Evolutionary conservation across 495 filamentous ascomycete genomes (phyloP).

Genomic region (Physcia stellaris): DNA sequence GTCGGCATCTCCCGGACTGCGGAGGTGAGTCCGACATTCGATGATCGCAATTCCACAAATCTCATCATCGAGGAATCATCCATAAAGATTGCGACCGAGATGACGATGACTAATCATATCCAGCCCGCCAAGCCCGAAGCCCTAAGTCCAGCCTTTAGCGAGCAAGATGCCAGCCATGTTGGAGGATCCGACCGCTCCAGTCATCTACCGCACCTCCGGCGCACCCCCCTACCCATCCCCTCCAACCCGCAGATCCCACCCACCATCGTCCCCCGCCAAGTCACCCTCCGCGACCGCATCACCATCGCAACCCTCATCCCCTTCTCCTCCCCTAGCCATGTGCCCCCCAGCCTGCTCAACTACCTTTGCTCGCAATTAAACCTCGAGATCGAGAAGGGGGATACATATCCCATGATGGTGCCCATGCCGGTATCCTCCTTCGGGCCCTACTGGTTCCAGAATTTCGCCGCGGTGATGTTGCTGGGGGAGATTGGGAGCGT

Average conservation of each 20-base stretch:
- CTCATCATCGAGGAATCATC: background rate
- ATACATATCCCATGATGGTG: slow-evolving; percentile 90
- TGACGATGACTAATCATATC: background rate
- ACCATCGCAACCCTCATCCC: slow-evolving; percentile 86
- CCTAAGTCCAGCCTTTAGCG: background rate
- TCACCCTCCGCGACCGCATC: slow-evolving; percentile 78
- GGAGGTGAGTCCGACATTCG: background rate
- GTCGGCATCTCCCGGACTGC: background rate
- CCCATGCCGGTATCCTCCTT: slow-evolving; percentile 64
- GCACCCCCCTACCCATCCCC: slow-evolving; percentile 48
- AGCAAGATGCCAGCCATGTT: slow-evolving; percentile 72
- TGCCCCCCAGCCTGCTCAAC: slow-evolving; percentile 59
- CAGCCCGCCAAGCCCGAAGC: background rate
- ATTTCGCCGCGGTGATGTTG: slow-evolving; percentile 88
- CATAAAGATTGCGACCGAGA: background rate
- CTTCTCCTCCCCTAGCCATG: slow-evolving; percentile 58
- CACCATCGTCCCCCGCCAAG: slow-evolving; percentile 63
- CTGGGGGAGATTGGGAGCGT: slow-evolving; percentile 62
- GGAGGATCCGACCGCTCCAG: slow-evolving; percentile 51
- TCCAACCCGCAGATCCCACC: slow-evolving; percentile 42
- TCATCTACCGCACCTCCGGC: slow-evolving; percentile 44
- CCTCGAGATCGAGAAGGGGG: slow-evolving; percentile 87
- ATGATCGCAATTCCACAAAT: background rate
- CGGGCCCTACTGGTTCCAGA: slow-evolving; percentile 86
- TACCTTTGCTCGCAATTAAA: slow-evolving; percentile 83